Percentiles rank a stretch among this genome's conserved stretches.
Conservation (phyloP, 2,329 filamentous ascomycete species). For the Alternaria brassicicola region DNA sequence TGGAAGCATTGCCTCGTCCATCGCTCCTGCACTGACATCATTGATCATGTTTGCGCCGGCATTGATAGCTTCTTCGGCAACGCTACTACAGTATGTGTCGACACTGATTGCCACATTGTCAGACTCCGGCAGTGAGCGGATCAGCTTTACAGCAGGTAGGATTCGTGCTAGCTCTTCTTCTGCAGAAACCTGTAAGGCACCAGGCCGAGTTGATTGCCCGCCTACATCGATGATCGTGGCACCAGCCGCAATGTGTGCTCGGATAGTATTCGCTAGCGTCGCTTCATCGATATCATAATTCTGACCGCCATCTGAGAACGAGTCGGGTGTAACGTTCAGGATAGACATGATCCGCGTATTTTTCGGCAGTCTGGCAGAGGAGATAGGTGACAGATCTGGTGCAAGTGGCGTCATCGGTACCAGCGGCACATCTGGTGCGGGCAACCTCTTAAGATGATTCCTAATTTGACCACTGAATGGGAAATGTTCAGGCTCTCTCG, state of each 20-base stretch:
- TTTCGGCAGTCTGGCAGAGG: constrained; percentile 28
- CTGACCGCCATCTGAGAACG: constrained; percentile 88
- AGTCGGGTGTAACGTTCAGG: constrained; percentile 92
- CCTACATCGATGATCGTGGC: constrained; percentile 90
- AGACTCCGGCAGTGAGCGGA: constrained; percentile 70
- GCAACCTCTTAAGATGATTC: constrained; percentile 46
- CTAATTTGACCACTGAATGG: constrained; percentile 43
- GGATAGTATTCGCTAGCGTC: constrained; percentile 64
- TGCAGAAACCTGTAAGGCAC: constrained; percentile 69
- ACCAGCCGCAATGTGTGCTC: constrained; percentile 68
- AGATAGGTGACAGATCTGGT: constrained; percentile 39
- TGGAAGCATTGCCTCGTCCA: constrained; percentile 81
- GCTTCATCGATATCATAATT: constrained; percentile 52
- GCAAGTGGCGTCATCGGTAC: constrained; percentile 49
- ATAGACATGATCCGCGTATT: constrained; percentile 88
- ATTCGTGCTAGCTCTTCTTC: constrained; percentile 80
- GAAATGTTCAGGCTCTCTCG: constrained; percentile 51
- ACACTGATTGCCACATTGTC: constrained; percentile 76
- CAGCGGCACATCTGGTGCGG: constrained; percentile 41
- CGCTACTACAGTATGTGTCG: constrained; percentile 87
- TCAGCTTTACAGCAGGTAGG: constrained; percentile 75
- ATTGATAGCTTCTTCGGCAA: constrained; percentile 75
- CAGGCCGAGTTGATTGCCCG: constrained; percentile 88
- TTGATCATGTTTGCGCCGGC: constrained; percentile 93
- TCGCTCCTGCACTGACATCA: constrained; percentile 82